Evolutionary conservation across 2,329 filamentous ascomycete species (phyloP).

Genomic region (Sporothrix inflata): DNA sequence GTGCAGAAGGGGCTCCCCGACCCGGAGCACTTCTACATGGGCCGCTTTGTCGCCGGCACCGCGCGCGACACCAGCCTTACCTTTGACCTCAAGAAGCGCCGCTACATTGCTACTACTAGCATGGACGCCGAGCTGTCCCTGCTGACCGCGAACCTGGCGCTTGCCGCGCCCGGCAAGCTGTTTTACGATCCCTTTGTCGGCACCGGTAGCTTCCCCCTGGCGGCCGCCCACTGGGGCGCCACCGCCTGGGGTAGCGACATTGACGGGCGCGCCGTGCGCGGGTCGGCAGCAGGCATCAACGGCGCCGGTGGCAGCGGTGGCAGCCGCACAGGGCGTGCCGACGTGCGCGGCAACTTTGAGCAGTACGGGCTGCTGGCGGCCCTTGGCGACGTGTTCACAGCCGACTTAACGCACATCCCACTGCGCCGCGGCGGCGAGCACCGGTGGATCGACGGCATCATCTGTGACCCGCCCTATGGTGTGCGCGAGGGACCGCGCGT

Average conservation of each 20-base stretch:
- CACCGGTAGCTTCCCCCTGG: slow-evolving; percentile 89
- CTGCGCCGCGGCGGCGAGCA: slow-evolving; percentile 49
- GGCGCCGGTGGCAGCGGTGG: slow-evolving; percentile 33
- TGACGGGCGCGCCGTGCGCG: slow-evolving; percentile 85
- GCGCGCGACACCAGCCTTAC: slow-evolving; percentile 68
- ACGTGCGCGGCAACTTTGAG: slow-evolving; percentile 71
- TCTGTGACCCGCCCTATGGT: slow-evolving; percentile 95
- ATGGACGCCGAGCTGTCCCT: slow-evolving; percentile 96
- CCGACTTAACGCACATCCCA: slow-evolving; percentile 87
- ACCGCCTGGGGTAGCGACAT: slow-evolving; percentile 87
- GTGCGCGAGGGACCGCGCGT: slow-evolving; percentile 91
- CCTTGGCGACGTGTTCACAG: slow-evolving; percentile 78
- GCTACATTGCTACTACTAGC: slow-evolving; percentile 92
- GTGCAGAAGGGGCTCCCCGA: slow-evolving; percentile 52
- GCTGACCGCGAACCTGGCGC: slow-evolving; percentile 87
- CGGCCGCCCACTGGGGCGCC: slow-evolving; percentile 88
- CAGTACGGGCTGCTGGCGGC: slow-evolving; percentile 73
- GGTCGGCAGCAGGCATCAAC: slow-evolving; percentile 58
- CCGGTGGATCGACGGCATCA: slow-evolving; percentile 79
- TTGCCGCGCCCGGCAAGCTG: slow-evolving; percentile 78
- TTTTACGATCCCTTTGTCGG: slow-evolving; percentile 97
- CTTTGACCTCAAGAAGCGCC: slow-evolving; percentile 89
- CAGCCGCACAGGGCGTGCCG: slow-evolving; percentile 41
- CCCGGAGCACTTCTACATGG: slow-evolving; percentile 69
- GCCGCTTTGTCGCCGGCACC: slow-evolving; percentile 69